Evolutionary conservation across 2,329 filamentous ascomycete genomes (phyloP).

Genomic region (Fusarium acutatum): DNA sequence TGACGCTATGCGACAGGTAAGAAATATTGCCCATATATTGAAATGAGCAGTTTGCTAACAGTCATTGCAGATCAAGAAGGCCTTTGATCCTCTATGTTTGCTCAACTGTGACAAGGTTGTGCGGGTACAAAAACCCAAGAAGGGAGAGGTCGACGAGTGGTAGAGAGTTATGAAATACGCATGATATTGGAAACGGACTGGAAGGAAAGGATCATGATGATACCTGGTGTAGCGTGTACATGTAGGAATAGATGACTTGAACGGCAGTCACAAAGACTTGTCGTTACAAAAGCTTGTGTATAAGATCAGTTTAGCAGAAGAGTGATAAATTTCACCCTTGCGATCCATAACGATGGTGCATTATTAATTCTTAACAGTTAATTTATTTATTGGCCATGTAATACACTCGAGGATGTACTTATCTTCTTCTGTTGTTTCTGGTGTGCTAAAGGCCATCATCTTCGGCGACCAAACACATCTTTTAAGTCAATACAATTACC

Average conservation of each 20-base stretch:
- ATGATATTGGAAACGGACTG: neutral
- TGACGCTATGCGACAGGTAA: constrained; percentile 82
- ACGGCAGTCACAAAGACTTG: neutral
- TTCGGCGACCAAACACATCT: neutral
- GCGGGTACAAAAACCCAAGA: constrained; percentile 61
- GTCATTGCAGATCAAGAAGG: constrained; percentile 73
- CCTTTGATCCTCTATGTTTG: constrained; percentile 78
- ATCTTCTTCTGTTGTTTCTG: neutral
- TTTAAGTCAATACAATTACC: neutral
- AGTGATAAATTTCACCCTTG: neutral
- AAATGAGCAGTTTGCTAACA: neutral
- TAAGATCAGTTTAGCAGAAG: neutral
- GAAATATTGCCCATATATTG: constrained; percentile 23
- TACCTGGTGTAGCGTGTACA: constrained; percentile 33
- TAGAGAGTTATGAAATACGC: constrained; percentile 35
- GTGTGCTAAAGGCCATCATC: no score
- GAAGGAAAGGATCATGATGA: neutral
- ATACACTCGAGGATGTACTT: neutral
- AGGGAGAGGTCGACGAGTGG: constrained; percentile 56
- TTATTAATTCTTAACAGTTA: neutral
- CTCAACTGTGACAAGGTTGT: constrained; percentile 76
- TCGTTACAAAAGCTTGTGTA: constrained; percentile 9
- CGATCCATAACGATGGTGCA: neutral
- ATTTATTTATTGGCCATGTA: no score
- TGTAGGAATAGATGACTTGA: constrained; percentile 22